Conservation (phyloP, 805 yeast genomes). For the Cyberlindnera mycetangii region DNA sequence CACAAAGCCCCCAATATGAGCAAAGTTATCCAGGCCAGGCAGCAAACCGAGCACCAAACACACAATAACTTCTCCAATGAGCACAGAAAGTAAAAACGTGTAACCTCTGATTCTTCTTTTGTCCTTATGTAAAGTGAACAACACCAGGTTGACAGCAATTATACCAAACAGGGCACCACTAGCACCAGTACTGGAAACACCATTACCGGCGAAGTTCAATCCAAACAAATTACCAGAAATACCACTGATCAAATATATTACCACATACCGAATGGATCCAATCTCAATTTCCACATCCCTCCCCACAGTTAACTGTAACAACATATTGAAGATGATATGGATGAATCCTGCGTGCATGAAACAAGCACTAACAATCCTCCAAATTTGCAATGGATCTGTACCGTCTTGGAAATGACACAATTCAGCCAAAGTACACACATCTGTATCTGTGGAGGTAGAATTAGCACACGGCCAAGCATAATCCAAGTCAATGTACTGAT, state of each 20-base stretch:
- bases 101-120: slow-evolving; percentile 46
- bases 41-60: slow-evolving; percentile 61
- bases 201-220: slow-evolving; percentile 65
- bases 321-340: slow-evolving; percentile 61
- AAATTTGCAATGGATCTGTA: slow-evolving; percentile 60
- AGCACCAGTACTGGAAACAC: slow-evolving; percentile 66
- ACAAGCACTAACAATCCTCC: slow-evolving; percentile 65
- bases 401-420: slow-evolving; percentile 55
- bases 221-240: slow-evolving; percentile 67
- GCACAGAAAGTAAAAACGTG: slow-evolving; percentile 40
- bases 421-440: slow-evolving; percentile 54
- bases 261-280: slow-evolving; percentile 50
- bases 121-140: slow-evolving; percentile 50
- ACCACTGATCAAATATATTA: slow-evolving; percentile 60
- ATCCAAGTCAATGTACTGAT: slow-evolving; percentile 47
- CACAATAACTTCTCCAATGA: slow-evolving; percentile 55
- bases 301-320: slow-evolving; percentile 62
- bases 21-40: slow-evolving; percentile 73
- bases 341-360: slow-evolving; percentile 73
- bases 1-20: slow-evolving; percentile 74
- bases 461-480: slow-evolving; percentile 64
- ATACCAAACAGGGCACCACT: slow-evolving; percentile 71
- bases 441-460: slow-evolving; percentile 50
- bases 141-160: slow-evolving; percentile 56
- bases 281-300: slow-evolving; percentile 52